Evolutionary conservation across 805 yeast species (phyloP), one percentile per base, ranked within the genome.

Genomic region (Candida sonorensis): DNA sequence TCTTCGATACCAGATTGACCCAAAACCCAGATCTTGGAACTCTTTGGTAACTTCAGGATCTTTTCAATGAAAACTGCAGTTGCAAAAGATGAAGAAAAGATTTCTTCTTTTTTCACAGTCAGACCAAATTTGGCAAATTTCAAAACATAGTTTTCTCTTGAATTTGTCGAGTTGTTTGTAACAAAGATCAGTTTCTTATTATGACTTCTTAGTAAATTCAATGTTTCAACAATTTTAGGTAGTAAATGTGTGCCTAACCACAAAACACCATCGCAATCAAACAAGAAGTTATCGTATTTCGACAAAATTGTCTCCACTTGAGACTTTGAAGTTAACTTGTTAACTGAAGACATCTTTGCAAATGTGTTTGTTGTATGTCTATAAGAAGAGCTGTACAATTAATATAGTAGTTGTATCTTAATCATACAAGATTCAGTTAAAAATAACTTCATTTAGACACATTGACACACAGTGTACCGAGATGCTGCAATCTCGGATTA

Each of bases 201-300:
- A 17, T 42, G 35, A 4, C 53, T 36, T 37, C 69, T 69, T 42
- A 92, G 63, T 26, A 81, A 52, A 8, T 68, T 66, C 26, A 92
- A 57, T 0, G 95, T 82, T 54, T 92, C 97, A 10, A 65, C 68
- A 2, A 85, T 82, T 12, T 72, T 63, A 6, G 97, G 97, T 29
- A 92, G 66, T 16, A 85, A 59, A 43, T 78, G 83, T 40, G 74
- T 77, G 2, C 97, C 97, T 30, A 82, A 61, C 98, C 98, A 92
- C 37, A 92, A 66, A 4, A 92, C 98, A 20, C 98, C 98, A 54
- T 92, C 98, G 62, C 98, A 92, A 51, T 92, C 98, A 54, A 92
- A 92, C 44, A 92, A 63, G 48, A 88, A 90, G 37, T 84, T 86
- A 52, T 87, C 96, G 55, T 81, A 82, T 32, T 66, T 52, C 42